These are phyloP conservation scores for Lyophyllum atratum DNA, from an alignment of 768 basidiomycete genomes.

Conservation along the genomic window DNA sequence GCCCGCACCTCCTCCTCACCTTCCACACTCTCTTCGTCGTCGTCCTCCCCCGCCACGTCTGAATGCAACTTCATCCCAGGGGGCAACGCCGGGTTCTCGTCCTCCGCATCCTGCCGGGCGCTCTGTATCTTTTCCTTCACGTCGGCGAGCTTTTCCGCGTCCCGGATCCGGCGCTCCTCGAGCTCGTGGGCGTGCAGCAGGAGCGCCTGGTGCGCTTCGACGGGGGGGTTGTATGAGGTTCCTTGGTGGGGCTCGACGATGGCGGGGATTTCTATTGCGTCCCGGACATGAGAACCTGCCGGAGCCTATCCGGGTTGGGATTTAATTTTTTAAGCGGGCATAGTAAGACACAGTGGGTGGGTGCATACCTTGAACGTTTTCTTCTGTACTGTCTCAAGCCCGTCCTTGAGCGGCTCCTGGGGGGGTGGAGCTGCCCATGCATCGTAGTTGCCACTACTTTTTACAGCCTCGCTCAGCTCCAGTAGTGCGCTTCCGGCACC, in stretches of 20 bases:
- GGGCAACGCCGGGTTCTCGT: slow-evolving; percentile 39
- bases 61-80: slow-evolving; percentile 69
- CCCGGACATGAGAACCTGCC: slow-evolving; percentile 42
- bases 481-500: slow-evolving; percentile 65
- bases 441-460: slow-evolving; percentile 67
- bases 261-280: slow-evolving; percentile 63
- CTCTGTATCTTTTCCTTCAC: slow-evolving; percentile 57
- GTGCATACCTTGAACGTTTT: slow-evolving; percentile 53
- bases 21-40: slow-evolving; percentile 42
- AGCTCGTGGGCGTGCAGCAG: slow-evolving; percentile 64
- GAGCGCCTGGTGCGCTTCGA: slow-evolving; percentile 70
- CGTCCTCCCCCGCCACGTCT: slow-evolving; percentile 29
- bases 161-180: slow-evolving; percentile 59
- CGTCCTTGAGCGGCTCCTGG: slow-evolving; percentile 33
- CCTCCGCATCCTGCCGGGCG: slow-evolving; percentile 39
- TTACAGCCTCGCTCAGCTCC: slow-evolving; percentile 69
- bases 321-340: background rate
- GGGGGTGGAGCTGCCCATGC: slow-evolving; percentile 51
- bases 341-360: background rate
- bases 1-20: slow-evolving; percentile 25
- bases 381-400: slow-evolving; percentile 43
- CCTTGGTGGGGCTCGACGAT: slow-evolving; percentile 77
- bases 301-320: slow-evolving; percentile 45
- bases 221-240: slow-evolving; percentile 87
- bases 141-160: slow-evolving; percentile 53